Base-by-base conservation (phyloP, 345 rosid genomes). In the Ceriops tagal region DNA sequence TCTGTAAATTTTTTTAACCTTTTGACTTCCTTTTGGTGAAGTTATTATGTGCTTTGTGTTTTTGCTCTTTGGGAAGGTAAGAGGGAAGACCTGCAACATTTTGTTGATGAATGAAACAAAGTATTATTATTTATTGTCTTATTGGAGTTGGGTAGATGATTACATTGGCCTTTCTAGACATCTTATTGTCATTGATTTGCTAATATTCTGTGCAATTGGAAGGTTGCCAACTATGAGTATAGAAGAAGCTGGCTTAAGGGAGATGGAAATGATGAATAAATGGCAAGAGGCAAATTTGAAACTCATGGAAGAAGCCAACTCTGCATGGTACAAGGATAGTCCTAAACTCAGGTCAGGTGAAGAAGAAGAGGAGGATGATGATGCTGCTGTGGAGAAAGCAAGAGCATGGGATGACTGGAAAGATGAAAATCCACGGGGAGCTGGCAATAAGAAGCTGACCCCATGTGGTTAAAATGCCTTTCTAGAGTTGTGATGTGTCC, bases 201-300 rank as follows among this genome's bases (percentile, higher is more conserved):
- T 75, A 61, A 79, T 28, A 46, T 30, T 59, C 26, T 7, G 9
- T 64, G 59, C 59, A 24, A 56, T 56, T 24, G 43, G 26, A 58
- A 92, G 99, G 92, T 77, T 92, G 89, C 99, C 99, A 21, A 96
- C 99, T 19, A 92, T 92, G 97, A 89, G 99, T 75, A 92, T 96
- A 64, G 99, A 96, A 79, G 99, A 90, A 80, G 98, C 99, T 66
- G 98, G 99, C 32, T 75, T 92, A 64, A 88, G 58, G 79, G 98
- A 96, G 84, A 90, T 90, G 99, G 83, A 84, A 62, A 96, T 90
- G 22, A 96, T 92, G 99, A 88, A 92, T 61, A 86, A 85, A 30
- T 92, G 92, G 88, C 95, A 96, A 84, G 98, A 92, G 75, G 86
- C 80, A 73, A 96, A 85, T 58, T 81, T 68, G 24, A 82, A 90